These are phyloP conservation scores for Ogataea populi-albae DNA, from an alignment of 805 yeast species.

Conservation along the genomic window DNA sequence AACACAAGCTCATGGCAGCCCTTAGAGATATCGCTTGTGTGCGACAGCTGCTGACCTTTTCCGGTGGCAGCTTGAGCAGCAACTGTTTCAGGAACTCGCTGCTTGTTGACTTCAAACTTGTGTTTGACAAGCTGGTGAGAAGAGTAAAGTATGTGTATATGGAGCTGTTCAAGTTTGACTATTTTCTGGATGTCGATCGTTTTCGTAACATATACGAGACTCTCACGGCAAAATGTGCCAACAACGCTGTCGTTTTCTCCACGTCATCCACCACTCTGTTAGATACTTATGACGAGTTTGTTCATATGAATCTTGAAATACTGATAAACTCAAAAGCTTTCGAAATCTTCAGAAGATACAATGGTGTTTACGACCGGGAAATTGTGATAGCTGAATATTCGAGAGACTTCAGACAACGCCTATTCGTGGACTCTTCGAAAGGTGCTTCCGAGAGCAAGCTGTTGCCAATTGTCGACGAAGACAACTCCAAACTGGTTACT, in stretches of 20 bases:
- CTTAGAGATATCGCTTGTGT: conserved; percentile 13
- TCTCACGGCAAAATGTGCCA: conserved; percentile 1
- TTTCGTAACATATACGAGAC: conserved; percentile 8
- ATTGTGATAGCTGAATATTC: conserved; percentile 7
- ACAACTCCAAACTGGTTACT: conserved; percentile 15
- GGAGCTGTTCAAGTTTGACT: conserved; percentile 14
- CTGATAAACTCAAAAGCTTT: conserved; percentile 17
- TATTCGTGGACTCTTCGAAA: too few species aligned
- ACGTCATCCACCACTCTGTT: background rate
- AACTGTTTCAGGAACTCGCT: conserved; percentile 18
- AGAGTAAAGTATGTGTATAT: conserved; percentile 4
- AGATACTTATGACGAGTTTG: conserved; percentile 7
- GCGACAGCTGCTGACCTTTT: conserved; percentile 10
- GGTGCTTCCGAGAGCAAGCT: background rate
- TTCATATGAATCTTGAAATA: conserved; percentile 15
- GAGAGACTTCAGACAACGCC: conserved; percentile 8
- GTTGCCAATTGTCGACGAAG: conserved; percentile 3
- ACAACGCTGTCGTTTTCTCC: too few species aligned
- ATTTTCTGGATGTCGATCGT: conserved; percentile 10
- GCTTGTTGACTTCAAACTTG: conserved; percentile 4
- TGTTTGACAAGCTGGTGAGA: conserved; percentile 2
- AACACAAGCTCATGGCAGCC: conserved; percentile 8
- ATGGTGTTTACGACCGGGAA: conserved; percentile 12
- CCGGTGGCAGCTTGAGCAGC: conserved; percentile 12
- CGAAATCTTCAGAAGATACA: conserved; percentile 13